Conservation (phyloP, 2,329 filamentous ascomycete species). For the Nakataea oryzae region DNA sequence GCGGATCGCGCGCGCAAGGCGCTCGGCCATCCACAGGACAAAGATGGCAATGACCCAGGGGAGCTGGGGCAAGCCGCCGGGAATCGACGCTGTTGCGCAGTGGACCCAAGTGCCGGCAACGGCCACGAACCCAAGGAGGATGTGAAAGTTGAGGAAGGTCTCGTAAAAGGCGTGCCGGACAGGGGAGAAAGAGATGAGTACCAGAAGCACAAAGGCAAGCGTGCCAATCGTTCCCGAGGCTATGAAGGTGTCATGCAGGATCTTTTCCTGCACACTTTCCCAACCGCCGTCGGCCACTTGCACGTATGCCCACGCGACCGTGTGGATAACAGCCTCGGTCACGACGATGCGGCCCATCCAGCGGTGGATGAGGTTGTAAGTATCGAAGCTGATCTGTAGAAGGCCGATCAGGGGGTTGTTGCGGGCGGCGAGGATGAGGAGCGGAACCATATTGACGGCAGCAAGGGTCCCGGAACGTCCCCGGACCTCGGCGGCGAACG, state of each 20-base stretch:
- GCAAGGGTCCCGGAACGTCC: constrained; percentile 78
- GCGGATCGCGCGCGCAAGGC: constrained; percentile 50
- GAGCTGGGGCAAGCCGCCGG: constrained; percentile 59
- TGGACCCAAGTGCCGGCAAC: constrained; percentile 73
- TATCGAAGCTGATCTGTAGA: constrained; percentile 86
- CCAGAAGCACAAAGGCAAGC: constrained; percentile 51
- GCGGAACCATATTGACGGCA: constrained; percentile 82
- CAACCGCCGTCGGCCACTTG: constrained; percentile 56
- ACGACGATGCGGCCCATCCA: constrained; percentile 73
- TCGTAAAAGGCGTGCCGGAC: constrained; percentile 94
- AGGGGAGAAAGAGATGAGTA: constrained; percentile 64
- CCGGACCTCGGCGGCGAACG: constrained; percentile 70
- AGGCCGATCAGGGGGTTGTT: constrained; percentile 85
- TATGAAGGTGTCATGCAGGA: constrained; percentile 53
- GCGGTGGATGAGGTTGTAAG: constrained; percentile 82
- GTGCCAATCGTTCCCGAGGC: constrained; percentile 42
- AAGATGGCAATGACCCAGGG: constrained; percentile 67
- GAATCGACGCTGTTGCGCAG: constrained; percentile 53
- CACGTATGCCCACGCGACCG: constrained; percentile 63
- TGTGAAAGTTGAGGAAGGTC: constrained; percentile 83
- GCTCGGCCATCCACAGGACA: constrained; percentile 67
- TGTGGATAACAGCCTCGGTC: constrained; percentile 59
- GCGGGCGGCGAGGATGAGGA: constrained; percentile 78
- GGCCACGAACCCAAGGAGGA: constrained; percentile 57
- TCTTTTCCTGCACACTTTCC: constrained; percentile 40